Base-by-base conservation (phyloP, 495 filamentous ascomycete species). In the Symbiotaphrina buchneri region DNA sequence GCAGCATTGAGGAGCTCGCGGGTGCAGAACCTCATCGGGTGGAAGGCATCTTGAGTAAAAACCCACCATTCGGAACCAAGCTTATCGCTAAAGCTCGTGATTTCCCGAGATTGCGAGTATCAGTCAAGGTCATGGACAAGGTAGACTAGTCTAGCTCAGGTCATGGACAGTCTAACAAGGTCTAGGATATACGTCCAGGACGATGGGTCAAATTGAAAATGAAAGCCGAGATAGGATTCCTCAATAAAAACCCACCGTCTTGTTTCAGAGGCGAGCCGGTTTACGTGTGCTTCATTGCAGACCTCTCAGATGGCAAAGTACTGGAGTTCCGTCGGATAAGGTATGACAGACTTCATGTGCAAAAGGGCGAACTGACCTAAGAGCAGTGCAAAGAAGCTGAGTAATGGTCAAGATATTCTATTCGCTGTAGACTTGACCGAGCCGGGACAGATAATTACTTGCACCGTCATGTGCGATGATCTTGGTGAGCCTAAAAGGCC, bases 391-490 rank as follows among this genome's bases (percentile, higher is more conserved):
- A 67, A 44, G 31, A 75, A 71, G 36, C 46, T 95, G 4, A 58
- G 68, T 28, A 63, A 61, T 3, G 68, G 60, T 1, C 51, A 71
- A 8, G 66, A 75, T 4, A 42, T 84, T 10, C 47, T 56, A 4
- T 71, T 93, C 33, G 54, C 53, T 10, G 68, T 61, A 1, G 51
- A 63, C 0, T 41, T 93, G 25, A 59, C 55, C 6, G 51, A 43
- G 5, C 38, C 54, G 6, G 59, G 58, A 6, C 69, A 85, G 27
- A 52, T 46, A 10, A 56, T 94, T 26, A 53, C 52, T 15, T 87
- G 77, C 36, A 68, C 80, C 47, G 60, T 80, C 8, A 77, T 75
- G 51, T 94, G 87, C 40, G 85, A 94, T 48, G 76, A 81, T 23
- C 77, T 94, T 38, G 81, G 71, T 74, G 46, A 40, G 53, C 39